Base-by-base conservation (phyloP, 192 early-diverging fungal genomes). In the Podila epicladia region DNA sequence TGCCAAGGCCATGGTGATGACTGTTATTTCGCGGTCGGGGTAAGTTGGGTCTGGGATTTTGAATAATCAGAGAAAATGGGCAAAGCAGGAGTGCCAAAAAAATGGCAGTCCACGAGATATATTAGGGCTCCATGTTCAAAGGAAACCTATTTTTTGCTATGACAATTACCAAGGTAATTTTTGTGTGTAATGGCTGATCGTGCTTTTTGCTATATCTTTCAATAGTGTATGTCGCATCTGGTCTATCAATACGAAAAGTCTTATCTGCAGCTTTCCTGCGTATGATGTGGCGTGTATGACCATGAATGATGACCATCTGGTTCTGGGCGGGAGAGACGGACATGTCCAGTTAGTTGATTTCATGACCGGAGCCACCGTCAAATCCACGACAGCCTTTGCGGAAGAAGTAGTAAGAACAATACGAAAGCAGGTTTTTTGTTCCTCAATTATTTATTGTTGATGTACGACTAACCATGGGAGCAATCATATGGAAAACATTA, bases 21-120 rank as follows among this genome's bases (percentile, higher is more conserved):
- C 76, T 0, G 76, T 69, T 24, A 60, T 80, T 22, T 80, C 76
- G 9, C 67, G 66, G 48, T 72, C 76, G 68, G 76, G 71, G 76
- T 80, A 65, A 73, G 76, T 45, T 8, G n/a, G 31, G 22, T 55
- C 53, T n/a, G 24, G n/a, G n/a, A 22, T 55, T 55, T 7, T n/a
- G 6, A 33, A 33, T 33, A 9, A 20, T 51, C 9, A 51, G 50
- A 9, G 19, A n/a, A 17, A 55, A 24, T 55, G 53, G 53, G 53
- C 53, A 55, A 55, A 55, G 53, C 53, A 55, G 8, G 13, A 45
- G 8, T 15, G 13, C 0, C 1, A 9, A 53, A 55, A 55, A 55
- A 9, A 55, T 53, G 53, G 22, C 53, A 55, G 53, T 55, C 53
- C 53, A 24, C 9, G 26, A 8, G 24, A n/a, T 24, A 9, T 26